Evolutionary conservation across 1,139 yeast genomes (phyloP).

Genomic region (Pichia sp.): DNA sequence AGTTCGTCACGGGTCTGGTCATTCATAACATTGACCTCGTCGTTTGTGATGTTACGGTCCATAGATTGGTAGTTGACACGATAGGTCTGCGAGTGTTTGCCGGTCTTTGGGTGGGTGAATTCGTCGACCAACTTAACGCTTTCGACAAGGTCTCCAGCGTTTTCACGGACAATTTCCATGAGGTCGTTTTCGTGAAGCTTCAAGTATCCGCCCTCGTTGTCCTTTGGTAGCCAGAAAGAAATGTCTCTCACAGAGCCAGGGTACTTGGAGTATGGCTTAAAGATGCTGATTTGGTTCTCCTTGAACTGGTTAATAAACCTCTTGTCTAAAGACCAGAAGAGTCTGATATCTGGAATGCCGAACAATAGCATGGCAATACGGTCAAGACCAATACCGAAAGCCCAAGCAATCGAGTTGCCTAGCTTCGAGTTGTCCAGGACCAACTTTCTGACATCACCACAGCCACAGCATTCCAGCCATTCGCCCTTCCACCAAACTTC

Average conservation of each 20-base stretch:
- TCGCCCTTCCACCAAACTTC: constrained; percentile 99
- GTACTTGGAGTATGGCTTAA: constrained; percentile 85
- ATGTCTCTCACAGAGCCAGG: constrained; percentile 86
- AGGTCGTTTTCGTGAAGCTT: constrained; percentile 78
- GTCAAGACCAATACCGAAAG: constrained; percentile 94
- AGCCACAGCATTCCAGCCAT: constrained; percentile 97
- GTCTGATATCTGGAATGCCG: constrained; percentile 90
- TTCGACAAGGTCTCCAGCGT: constrained; percentile 87
- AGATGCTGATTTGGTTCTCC: constrained; percentile 61
- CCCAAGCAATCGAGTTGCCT: constrained; percentile 78
- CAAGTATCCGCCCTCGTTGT: constrained; percentile 26
- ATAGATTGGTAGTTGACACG: constrained; percentile 89
- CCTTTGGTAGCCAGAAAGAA: constrained; percentile 78
- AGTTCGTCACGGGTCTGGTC: constrained; percentile 56
- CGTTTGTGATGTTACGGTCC: constrained; percentile 86
- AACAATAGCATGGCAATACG: constrained; percentile 93
- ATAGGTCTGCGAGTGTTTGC: constrained; percentile 75
- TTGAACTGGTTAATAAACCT: constrained; percentile 72
- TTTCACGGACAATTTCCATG: constrained; percentile 84
- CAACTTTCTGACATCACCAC: constrained; percentile 82
- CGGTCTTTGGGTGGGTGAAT: constrained; percentile 80
- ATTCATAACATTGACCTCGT: constrained; percentile 72
- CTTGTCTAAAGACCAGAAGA: constrained; percentile 86
- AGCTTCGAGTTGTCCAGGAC: constrained; percentile 73
- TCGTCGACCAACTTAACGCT: constrained; percentile 77